Percentiles rank a stretch among this genome's conserved stretches.
These are phyloP conservation scores for Mycena chlorophos DNA, from an alignment of 768 basidiomycete species.

Conservation along the genomic window DNA sequence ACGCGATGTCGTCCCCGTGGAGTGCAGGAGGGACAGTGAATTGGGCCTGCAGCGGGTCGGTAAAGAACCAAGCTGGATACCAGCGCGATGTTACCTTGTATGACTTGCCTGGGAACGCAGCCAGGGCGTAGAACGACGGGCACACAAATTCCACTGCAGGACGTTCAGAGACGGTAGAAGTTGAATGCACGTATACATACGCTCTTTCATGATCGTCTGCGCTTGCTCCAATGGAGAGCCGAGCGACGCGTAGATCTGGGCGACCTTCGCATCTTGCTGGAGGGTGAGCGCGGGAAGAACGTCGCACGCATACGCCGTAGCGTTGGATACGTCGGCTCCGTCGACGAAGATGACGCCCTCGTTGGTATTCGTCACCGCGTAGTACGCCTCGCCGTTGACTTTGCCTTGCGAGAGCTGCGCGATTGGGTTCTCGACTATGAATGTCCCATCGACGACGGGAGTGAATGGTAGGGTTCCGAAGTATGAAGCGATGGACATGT, in stretches of 20 bases:
- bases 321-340: background rate
- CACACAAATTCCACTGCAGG: background rate
- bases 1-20: background rate
- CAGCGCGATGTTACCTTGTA: slow-evolving; percentile 1
- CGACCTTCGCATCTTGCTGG: slow-evolving; percentile 14
- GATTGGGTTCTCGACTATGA: slow-evolving; percentile 33
- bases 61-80: background rate
- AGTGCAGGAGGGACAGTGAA: background rate
- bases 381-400: slow-evolving; percentile 35
- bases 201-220: background rate
- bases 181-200: background rate
- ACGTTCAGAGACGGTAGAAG: background rate
- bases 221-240: slow-evolving; percentile 12
- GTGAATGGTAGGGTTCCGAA: slow-evolving; percentile 26
- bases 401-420: slow-evolving; percentile 28
- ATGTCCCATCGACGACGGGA: slow-evolving; percentile 35
- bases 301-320: slow-evolving; percentile 16
- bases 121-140: background rate
- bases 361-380: slow-evolving; percentile 27
- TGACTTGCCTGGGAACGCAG: background rate
- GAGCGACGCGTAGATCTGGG: slow-evolving; percentile 15
- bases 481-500: slow-evolving; percentile 22
- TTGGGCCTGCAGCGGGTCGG: background rate
- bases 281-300: slow-evolving; percentile 27
- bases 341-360: slow-evolving; percentile 29